Conservation (phyloP, 176 grass and related monocot genomes). For the Zea luxurians region DNA sequence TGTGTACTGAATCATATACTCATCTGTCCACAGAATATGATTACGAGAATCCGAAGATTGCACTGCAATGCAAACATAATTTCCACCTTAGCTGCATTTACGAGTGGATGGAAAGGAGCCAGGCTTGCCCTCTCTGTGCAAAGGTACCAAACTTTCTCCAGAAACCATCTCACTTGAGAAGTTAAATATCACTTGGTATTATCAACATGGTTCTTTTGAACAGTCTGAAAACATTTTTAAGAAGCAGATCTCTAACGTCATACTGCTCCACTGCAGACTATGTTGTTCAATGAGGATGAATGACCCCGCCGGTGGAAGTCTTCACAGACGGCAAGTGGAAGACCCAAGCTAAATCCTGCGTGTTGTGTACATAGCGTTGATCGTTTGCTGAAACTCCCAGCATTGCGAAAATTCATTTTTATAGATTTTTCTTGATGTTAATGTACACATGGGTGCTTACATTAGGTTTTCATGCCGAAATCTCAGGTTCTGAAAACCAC, state of each 20-base stretch:
- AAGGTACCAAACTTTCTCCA: constrained; percentile 48
- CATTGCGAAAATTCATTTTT: neutral
- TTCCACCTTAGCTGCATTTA: constrained; percentile 83
- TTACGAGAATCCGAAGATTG: constrained; percentile 57
- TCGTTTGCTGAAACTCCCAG: constrained; percentile 44
- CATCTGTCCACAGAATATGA: constrained; percentile 52
- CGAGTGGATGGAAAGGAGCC: constrained; percentile 91
- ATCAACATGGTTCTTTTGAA: constrained; percentile 14
- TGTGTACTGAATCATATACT: neutral
- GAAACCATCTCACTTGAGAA: constrained; percentile 29
- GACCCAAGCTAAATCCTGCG: constrained; percentile 8
- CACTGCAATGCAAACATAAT: constrained; percentile 70
- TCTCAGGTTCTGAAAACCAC: constrained; percentile 19
- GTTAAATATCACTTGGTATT: neutral
- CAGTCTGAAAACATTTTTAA: neutral
- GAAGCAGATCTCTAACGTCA: neutral
- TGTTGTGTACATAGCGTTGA: constrained; percentile 45
- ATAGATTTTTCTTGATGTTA: neutral
- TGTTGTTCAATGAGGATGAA: constrained; percentile 56
- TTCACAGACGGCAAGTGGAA: constrained; percentile 20
- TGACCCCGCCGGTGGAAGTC: constrained; percentile 30
- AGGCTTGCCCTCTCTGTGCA: constrained; percentile 61
- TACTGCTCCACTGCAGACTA: constrained; percentile 36
- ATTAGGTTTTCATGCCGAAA: constrained; percentile 9
- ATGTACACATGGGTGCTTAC: neutral